Evolutionary conservation across 345 rosid genomes (phyloP), one percentile per base, ranked within the genome.

Genomic region (Lepidium africanum): DNA sequence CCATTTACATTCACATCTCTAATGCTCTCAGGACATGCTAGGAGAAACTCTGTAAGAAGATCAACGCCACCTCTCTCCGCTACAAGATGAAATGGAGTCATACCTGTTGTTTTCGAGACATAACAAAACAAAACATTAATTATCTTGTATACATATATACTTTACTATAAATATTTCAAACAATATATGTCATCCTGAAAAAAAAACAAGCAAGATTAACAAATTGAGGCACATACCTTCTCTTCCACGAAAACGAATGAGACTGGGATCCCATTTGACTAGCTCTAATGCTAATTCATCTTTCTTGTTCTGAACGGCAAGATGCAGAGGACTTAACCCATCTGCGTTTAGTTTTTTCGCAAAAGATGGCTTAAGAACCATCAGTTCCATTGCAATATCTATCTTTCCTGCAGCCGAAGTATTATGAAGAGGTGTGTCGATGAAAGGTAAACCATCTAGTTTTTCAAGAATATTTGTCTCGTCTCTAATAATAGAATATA

Each of bases 281-380:
- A 65, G 59, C 14, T 52, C 51, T 40, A 6, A 50, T 40, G 70
- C 70, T 65, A 65, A 40, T 9, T 65, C 49, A 15, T 39, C 48
- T 8, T 40, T 55, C 39, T 23, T 3, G 27, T 25, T 25, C 27
- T 66, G 12, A 16, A 66, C 12, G 25, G 70, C 61, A 2, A 66
- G 39, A 9, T 66, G 70, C 51, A 66, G 33, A 2, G 70, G 61
- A 66, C 60, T 66, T n/a, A 39, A 11, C 61, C 59, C 59, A 17
- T 30, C 13, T 11, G 13, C 3, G 61, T 53, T 55, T 19, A 67
- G 32, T 9, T 67, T 67, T 14, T 21, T 55, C 33, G 64, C 72
- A 67, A 67, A 67, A 67, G 54, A 32, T 19, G 27, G 27, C 27
- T 25, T 25, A 25, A 25, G 27, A 25, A 2, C 3, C 27, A 25